Percentiles rank a stretch among this genome's conserved stretches.
These are phyloP conservation scores for Lachnum nothofagi DNA, from an alignment of 2,329 filamentous ascomycete species.

Conservation along the genomic window DNA sequence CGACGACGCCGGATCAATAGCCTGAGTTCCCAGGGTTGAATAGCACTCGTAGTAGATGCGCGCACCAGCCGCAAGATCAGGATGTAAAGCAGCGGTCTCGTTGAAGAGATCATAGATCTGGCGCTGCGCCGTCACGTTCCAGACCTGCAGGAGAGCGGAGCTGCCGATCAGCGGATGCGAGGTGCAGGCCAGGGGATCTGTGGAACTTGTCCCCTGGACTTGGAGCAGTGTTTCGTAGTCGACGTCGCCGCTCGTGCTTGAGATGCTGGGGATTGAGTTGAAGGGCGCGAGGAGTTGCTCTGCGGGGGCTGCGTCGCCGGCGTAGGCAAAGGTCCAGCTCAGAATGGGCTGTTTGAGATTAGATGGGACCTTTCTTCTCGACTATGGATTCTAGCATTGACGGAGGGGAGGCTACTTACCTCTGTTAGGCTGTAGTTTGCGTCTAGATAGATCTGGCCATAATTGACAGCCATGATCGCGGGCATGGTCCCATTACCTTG, in stretches of 20 bases:
- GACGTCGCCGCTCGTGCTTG: background rate
- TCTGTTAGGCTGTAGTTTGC: background rate
- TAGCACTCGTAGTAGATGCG: background rate
- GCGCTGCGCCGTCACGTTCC: constrained; percentile 1
- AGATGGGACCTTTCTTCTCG: too few species aligned
- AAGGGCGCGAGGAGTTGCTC: background rate
- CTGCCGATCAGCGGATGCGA: background rate
- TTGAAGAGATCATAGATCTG: background rate
- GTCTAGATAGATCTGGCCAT: background rate
- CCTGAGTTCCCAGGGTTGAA: background rate
- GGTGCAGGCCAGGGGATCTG: background rate
- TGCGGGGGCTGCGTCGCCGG: background rate
- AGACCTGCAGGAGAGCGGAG: background rate
- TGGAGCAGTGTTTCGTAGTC: background rate
- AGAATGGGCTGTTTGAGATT: background rate
- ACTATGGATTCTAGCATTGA: too few species aligned
- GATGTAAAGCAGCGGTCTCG: background rate
- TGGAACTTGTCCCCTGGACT: background rate
- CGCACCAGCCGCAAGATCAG: background rate
- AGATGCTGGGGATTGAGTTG: background rate
- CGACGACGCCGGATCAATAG: background rate
- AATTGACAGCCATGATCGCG: background rate
- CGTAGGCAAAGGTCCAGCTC: background rate
- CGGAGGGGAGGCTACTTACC: background rate
- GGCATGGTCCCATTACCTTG: background rate